Base-by-base conservation (phyloP, 1,284 basidiomycete species). In the Sanghuangporus weigelae region DNA sequence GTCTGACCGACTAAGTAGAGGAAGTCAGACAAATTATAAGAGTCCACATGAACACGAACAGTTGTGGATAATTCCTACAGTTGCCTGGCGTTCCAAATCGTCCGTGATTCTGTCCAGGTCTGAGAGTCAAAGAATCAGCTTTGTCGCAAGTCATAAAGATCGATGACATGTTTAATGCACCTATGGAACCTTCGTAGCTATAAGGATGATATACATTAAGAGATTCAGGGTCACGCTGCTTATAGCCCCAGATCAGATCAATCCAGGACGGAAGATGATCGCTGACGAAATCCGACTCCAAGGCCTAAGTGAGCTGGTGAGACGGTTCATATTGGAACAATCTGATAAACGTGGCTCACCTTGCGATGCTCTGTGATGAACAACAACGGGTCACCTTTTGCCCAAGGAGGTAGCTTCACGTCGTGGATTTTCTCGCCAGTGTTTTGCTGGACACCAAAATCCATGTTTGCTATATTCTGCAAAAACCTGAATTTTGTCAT, bases 21-120 rank as follows among this genome's bases (percentile, higher is more conserved):
- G 21, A 62, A 21, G 63, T 57, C 7, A 63, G 66, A 64, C 51
- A n/a, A 62, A 8, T 31, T 16, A 23, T 26, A 10, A 23, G 57
- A 35, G 16, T 23, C 11, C 12, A 7, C 35, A 38, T 7, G 26
- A 35, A 69, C 82, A 60, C 68, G 2, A 31, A 92, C 93, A 96
- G 68, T 96, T 97, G 75, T 98, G 95, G 54, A 98, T 97, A 67
- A 96, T 96, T 3, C 95, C 93, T 7, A 96, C 92, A 1, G 93
- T 93, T 0, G 95, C 95, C 69, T 95, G 93, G 46, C 92, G 85
- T 75, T 98, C 93, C 23, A 92, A 78, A 54, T 93, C 87, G 70
- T 96, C 91, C 11, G 86, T 85, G 65, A 97, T 96, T 1, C 82
- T 76, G 72, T 96, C 94, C 16, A 96, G 76, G 71, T 96, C 94